These are phyloP conservation scores for Vinca minor DNA, from an alignment of 257 asterid genomes.

Conservation along the genomic window DNA sequence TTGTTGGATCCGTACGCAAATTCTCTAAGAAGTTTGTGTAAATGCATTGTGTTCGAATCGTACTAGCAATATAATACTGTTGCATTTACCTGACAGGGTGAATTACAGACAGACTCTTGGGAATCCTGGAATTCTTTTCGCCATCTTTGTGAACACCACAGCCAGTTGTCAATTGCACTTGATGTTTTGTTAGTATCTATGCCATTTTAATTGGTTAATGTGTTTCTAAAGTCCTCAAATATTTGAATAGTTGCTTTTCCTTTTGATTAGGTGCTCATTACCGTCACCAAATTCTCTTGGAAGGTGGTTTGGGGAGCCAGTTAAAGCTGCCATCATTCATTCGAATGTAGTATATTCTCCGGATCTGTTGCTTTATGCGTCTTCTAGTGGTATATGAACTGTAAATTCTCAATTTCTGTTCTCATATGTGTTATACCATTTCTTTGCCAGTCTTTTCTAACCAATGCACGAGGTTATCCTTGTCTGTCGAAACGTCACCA, in stretches of 20 bases:
- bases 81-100: conserved; percentile 21
- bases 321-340: conserved; percentile 69
- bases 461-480: conserved; percentile 76
- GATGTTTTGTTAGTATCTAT: conserved; percentile 69
- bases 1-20: neutral
- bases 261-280: conserved; percentile 49
- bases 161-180: conserved; percentile 84
- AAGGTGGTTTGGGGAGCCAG: conserved; percentile 97
- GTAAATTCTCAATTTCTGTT: conserved; percentile 3
- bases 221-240: conserved; percentile 1
- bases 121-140: conserved; percentile 91
- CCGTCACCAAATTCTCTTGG: conserved; percentile 71
- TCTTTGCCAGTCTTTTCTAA: conserved; percentile 67
- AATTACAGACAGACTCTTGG: conserved; percentile 69
- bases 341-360: conserved; percentile 46
- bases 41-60: no score
- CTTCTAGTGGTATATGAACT: conserved; percentile 11
- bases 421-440: conserved; percentile 19
- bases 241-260: neutral
- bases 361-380: conserved; percentile 8
- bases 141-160: conserved; percentile 79
- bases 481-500: conserved; percentile 94
- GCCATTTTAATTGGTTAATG: no score
- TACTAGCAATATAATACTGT: no score
- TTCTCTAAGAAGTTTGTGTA: neutral